Base-by-base conservation (phyloP, 208 protist species). In the Crithidia thermophila region DNA sequence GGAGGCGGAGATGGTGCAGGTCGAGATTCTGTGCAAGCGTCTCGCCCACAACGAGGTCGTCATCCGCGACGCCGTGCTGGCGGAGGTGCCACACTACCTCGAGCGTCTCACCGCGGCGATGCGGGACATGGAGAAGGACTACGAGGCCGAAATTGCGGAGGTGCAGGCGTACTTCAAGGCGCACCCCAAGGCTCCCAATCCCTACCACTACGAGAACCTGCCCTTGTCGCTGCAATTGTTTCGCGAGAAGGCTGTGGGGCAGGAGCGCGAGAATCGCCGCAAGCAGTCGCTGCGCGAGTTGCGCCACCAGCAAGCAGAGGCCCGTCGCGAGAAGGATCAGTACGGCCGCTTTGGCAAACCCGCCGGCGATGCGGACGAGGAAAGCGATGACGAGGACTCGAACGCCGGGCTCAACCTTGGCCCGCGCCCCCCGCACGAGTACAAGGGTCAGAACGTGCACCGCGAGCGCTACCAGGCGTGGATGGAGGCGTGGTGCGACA, bases 1-100 rank as follows among this genome's bases (percentile, higher is more conserved):
- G 18, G 77, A 89, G 46, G 61, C 51, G 21, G 84, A 91, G 55
- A 75, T 90, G 66, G 75, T 81, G 20, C 73, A 76, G 45, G 87
- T 95, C 33, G 90, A 95, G 74, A 55, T 81, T 25, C 59, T 95
- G 16, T 95, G 90, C 76, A 85, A 84, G 61, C 82, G 85, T 18
- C 75, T 95, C 4, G 90, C 84, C 7, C 85, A 95, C 77, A 93
- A 93, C 71, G 90, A 95, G 67, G 87, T 89, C n/a, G 72, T 64
- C 13, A 79, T 95, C 36, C 87, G 90, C 14, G 84, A 91, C 46
- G 81, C 82, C 14, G 87, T 84, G 36, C 71, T 95, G 16, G 83
- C 72, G 9, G 78, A 95, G 66, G 34, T 95, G 18, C 90, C 90
- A 0, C 34, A 49, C 27, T 93, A 93, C 65, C 69, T 95, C 31